phyloP scores from a whole-genome alignment of 2,329 filamentous ascomycete genomes.

The Chaetomium globosum region DNA sequence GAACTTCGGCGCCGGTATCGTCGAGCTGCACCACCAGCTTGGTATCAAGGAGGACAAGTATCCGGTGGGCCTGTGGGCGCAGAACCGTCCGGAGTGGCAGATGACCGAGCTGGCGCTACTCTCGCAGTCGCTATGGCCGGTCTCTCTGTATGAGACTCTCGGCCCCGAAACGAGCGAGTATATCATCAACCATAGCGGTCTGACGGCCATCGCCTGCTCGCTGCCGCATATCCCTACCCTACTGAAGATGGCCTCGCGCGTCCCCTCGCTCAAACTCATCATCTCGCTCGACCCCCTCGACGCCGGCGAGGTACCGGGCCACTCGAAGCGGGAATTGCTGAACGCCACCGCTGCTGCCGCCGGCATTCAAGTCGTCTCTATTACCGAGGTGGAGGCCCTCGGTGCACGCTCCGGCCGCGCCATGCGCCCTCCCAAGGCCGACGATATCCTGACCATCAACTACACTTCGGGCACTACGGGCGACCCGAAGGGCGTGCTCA shows the following conservation, averaged over 20 bases:
- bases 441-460: conserved; percentile 86
- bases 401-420: conserved; percentile 71
- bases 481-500: conserved; percentile 77
- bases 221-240: conserved; percentile 79
- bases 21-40: conserved; percentile 74
- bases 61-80: conserved; percentile 81
- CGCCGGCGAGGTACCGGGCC: conserved; percentile 72
- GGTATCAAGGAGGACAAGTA: conserved; percentile 69
- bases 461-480: conserved; percentile 88
- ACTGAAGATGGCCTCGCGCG: conserved; percentile 73
- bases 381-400: conserved; percentile 78
- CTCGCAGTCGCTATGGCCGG: conserved; percentile 84
- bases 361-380: conserved; percentile 77
- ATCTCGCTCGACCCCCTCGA: conserved; percentile 83
- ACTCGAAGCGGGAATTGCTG: conserved; percentile 78
- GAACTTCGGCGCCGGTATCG: conserved; percentile 82
- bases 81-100: conserved; percentile 88
- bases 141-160: conserved; percentile 95
- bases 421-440: conserved; percentile 69
- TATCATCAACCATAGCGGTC: conserved; percentile 87
- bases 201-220: conserved; percentile 75
- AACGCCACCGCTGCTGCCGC: conserved; percentile 72
- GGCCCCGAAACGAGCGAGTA: conserved; percentile 90
- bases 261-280: conserved; percentile 83
- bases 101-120: conserved; percentile 82